Conservation (phyloP, 2,329 filamentous ascomycete species). For the Talaromyces sp. region DNA sequence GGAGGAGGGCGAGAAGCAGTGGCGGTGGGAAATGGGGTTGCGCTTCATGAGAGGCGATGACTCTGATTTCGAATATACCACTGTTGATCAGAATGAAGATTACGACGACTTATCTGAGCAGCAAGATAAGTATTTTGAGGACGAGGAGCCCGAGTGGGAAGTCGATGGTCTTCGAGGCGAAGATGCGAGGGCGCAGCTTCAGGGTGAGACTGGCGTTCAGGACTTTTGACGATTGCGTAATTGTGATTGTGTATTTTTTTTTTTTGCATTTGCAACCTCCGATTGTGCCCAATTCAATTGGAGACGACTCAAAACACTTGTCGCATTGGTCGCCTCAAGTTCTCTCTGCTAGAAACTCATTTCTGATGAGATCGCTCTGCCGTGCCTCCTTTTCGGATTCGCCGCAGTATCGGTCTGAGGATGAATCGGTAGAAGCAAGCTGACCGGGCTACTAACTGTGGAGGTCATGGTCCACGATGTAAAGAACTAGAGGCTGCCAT, state of each 20-base stretch:
- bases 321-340: no score
- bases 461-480: no score
- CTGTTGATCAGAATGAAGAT: constrained; percentile 71
- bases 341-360: no score
- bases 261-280: no score
- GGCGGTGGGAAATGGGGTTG: constrained; percentile 71
- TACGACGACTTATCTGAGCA: constrained; percentile 68
- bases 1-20: constrained; percentile 68
- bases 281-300: no score
- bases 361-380: no score
- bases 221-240: constrained; percentile 60
- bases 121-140: constrained; percentile 79
- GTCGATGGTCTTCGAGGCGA: constrained; percentile 47
- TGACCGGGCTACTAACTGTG: no score
- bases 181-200: constrained; percentile 29
- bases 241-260: background rate
- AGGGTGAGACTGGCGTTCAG: constrained; percentile 71
- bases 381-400: no score
- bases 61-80: constrained; percentile 74
- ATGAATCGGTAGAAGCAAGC: no score
- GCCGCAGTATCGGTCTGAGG: no score
- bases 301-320: no score
- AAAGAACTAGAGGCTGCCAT: no score
- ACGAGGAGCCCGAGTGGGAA: constrained; percentile 72
- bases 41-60: constrained; percentile 77